Evolutionary conservation across 352 stramenopile species (phyloP).

Genomic region (Globisporangium cystogenes): DNA sequence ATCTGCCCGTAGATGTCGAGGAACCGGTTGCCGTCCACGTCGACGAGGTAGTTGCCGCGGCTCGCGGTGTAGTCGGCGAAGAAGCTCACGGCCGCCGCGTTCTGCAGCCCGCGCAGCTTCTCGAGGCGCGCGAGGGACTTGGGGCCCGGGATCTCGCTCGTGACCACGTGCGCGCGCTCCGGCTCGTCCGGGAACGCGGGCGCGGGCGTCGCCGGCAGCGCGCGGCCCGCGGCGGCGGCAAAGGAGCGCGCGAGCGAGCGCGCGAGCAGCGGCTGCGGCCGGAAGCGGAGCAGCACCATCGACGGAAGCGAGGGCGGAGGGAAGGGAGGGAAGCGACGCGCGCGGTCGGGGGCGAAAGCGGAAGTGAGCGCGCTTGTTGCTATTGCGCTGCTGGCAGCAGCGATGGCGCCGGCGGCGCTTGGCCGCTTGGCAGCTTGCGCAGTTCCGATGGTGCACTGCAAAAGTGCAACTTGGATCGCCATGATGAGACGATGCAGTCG

Average conservation of each 20-base stretch:
- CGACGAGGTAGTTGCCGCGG: constrained; percentile 80
- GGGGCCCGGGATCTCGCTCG: constrained; percentile 45
- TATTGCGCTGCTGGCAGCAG: no score
- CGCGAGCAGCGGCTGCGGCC: neutral
- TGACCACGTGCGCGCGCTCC: constrained; percentile 38
- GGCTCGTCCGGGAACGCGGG: constrained; percentile 69
- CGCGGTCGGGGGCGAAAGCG: neutral
- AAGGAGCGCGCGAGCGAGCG: neutral
- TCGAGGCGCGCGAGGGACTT: constrained; percentile 55
- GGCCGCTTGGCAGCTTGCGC: no score
- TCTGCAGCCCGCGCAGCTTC: constrained; percentile 52
- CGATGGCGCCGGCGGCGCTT: no score
- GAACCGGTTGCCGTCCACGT: constrained; percentile 81
- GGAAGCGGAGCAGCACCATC: neutral
- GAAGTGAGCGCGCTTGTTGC: neutral
- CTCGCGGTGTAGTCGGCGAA: constrained; percentile 75
- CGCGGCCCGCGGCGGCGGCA: neutral
- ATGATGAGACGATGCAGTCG: no score
- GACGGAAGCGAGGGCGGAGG: neutral
- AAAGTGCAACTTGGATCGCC: no score
- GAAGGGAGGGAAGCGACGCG: neutral
- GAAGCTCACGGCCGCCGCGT: constrained; percentile 65
- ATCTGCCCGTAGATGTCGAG: constrained; percentile 85
- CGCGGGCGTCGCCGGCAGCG: constrained; percentile 35
- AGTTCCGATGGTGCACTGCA: no score